Conservation (phyloP, 2,329 filamentous ascomycete species). For the Phaeosphaeriaceae sp. region DNA sequence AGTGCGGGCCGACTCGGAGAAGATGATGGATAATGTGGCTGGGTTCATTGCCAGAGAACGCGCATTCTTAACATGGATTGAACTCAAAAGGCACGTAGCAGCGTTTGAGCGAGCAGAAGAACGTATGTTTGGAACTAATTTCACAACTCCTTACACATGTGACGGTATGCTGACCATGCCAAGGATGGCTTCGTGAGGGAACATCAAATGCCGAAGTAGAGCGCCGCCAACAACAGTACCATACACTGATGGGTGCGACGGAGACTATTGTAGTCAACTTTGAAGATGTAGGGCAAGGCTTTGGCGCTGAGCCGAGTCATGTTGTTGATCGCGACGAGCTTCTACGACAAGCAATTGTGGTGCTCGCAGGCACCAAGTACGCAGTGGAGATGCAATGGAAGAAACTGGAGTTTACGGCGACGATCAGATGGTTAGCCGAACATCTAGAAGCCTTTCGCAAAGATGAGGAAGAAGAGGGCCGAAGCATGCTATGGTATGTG, state of each 20-base stretch:
- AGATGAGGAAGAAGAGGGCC: constrained; percentile 37
- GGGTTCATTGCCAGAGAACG: constrained; percentile 42
- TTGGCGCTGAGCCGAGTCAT: constrained; percentile 23
- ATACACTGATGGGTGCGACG: constrained; percentile 41
- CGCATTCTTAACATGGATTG: constrained; percentile 45
- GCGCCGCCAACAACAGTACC: constrained; percentile 41
- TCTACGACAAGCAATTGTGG: constrained; percentile 40
- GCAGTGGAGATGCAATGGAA: constrained; percentile 42
- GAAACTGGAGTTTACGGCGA: constrained; percentile 36
- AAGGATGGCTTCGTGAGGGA: constrained; percentile 42
- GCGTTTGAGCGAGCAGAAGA: constrained; percentile 42
- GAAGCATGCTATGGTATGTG: constrained; percentile 35
- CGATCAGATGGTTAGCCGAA: constrained; percentile 37
- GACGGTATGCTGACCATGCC: background rate
- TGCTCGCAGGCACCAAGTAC: constrained; percentile 41
- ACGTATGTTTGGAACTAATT: constrained; percentile 28
- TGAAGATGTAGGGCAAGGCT: constrained; percentile 36
- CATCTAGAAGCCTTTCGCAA: constrained; percentile 35
- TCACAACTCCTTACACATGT: background rate
- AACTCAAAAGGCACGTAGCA: constrained; percentile 41
- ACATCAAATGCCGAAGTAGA: constrained; percentile 36
- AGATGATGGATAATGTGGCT: constrained; percentile 33
- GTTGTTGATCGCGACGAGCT: constrained; percentile 38
- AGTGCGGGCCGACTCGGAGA: constrained; percentile 34
- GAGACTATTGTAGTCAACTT: constrained; percentile 41